These are phyloP conservation scores for Croton laevigatus DNA, from an alignment of 441 rosid genomes.

Conservation along the genomic window DNA sequence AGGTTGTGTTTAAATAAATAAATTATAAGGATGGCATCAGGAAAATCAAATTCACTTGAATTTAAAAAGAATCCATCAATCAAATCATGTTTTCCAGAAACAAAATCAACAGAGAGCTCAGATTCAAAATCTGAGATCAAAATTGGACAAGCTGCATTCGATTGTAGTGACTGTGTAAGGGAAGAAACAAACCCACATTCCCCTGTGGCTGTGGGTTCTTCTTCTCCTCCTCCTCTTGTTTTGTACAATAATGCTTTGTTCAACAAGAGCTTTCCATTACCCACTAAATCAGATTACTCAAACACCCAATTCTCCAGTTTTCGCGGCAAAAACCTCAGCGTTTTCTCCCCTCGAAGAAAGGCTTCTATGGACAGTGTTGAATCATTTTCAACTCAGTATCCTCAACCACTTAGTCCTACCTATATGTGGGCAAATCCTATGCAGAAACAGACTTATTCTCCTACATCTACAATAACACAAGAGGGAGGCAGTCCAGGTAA, in stretches of 20 bases:
- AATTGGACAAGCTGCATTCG: neutral
- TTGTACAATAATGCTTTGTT: conserved; percentile 13
- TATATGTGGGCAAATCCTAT: neutral
- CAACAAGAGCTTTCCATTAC: neutral
- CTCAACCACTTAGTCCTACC: neutral
- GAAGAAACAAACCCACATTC: neutral
- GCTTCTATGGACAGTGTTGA: neutral
- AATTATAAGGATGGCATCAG: conserved; percentile 11
- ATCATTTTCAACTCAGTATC: neutral
- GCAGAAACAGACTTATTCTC: neutral
- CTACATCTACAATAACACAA: neutral
- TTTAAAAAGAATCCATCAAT: conserved; percentile 17
- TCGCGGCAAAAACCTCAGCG: neutral
- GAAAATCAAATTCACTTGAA: neutral
- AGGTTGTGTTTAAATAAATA: neutral
- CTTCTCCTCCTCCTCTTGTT: conserved; percentile 7
- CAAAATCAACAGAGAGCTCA: conserved; percentile 15
- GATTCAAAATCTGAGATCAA: neutral
- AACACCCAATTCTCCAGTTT: neutral
- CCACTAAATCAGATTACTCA: neutral
- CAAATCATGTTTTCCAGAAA: conserved; percentile 21
- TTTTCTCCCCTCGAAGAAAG: neutral
- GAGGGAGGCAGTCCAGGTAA: conserved; percentile 2
- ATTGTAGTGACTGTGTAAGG: neutral
- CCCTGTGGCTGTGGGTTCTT: neutral